These are phyloP conservation scores for Psilocybe cyanescens DNA, from an alignment of 768 basidiomycete genomes.

Conservation along the genomic window DNA sequence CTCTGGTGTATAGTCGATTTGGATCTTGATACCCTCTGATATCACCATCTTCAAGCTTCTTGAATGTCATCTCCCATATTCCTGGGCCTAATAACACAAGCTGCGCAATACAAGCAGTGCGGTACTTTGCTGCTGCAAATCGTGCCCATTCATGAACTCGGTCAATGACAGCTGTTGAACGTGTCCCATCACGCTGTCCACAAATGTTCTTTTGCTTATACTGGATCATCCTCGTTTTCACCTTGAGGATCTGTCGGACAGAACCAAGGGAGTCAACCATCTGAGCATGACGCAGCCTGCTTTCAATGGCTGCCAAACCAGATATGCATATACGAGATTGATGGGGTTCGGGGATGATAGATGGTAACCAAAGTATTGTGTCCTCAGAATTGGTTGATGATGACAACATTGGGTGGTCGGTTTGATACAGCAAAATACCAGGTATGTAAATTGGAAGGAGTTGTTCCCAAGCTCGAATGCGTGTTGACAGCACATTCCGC, in stretches of 20 bases:
- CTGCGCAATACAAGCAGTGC: slow-evolving; percentile 9
- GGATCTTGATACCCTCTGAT: slow-evolving; percentile 11
- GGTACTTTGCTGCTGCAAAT: slow-evolving; percentile 11
- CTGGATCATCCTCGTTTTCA: neutral
- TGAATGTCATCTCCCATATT: slow-evolving; percentile 7
- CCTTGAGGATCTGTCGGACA: slow-evolving; percentile 1
- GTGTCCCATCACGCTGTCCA: slow-evolving; percentile 12
- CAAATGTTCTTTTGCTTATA: slow-evolving; percentile 13
- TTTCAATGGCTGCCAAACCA: neutral
- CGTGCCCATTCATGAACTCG: neutral
- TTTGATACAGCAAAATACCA: neutral
- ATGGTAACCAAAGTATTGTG: neutral
- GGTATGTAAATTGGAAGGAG: slow-evolving; percentile 15
- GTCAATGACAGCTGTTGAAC: slow-evolving; percentile 9
- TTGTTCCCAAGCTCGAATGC: slow-evolving; percentile 14
- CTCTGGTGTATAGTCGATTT: neutral
- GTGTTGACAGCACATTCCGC: slow-evolving; percentile 6
- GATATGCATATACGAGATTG: slow-evolving; percentile 12
- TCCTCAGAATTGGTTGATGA: neutral
- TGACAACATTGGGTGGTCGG: neutral
- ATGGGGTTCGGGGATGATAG: neutral
- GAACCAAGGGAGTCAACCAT: slow-evolving; percentile 9
- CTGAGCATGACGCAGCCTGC: too few species aligned
- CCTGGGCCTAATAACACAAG: slow-evolving; percentile 4
- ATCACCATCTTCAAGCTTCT: slow-evolving; percentile 6